These are phyloP conservation scores for Amanita muscaria DNA, from an alignment of 768 basidiomycete species.

Conservation along the genomic window DNA sequence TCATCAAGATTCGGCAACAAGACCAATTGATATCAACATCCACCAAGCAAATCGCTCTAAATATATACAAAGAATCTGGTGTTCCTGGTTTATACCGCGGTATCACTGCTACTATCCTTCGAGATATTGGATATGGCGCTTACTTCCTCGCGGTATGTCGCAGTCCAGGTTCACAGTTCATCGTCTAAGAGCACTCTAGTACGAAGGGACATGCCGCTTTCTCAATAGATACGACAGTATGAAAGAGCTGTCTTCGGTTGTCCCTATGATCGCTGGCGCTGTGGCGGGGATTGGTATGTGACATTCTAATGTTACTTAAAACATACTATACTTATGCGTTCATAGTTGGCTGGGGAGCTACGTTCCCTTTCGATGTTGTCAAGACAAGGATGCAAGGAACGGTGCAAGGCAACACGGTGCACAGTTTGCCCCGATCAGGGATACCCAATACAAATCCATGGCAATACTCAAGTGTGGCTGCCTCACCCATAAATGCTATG, in stretches of 20 bases:
- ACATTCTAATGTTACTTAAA: background rate
- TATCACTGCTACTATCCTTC: slow-evolving; percentile 56
- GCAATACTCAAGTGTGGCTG: background rate
- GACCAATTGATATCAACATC: slow-evolving; percentile 40
- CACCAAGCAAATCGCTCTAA: slow-evolving; percentile 41
- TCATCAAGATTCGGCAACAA: slow-evolving; percentile 84
- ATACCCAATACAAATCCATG: background rate
- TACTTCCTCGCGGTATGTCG: slow-evolving; percentile 72
- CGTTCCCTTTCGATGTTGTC: slow-evolving; percentile 84
- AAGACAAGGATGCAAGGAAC: slow-evolving; percentile 81
- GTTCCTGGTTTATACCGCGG: slow-evolving; percentile 72
- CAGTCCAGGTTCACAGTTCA: too few relatives aligned
- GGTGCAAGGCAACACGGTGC: background rate
- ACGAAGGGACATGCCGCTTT: slow-evolving; percentile 54
- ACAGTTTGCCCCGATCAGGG: too few relatives aligned
- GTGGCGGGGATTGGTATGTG: slow-evolving; percentile 54
- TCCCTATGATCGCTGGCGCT: slow-evolving; percentile 65
- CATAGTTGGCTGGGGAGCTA: slow-evolving; percentile 62
- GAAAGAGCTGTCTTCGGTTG: slow-evolving; percentile 38
- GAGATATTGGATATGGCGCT: slow-evolving; percentile 78
- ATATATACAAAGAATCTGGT: slow-evolving; percentile 49
- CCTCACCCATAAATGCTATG: background rate
- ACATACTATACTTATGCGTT: background rate
- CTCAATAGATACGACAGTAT: slow-evolving; percentile 28
- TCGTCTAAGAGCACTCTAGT: too few relatives aligned